Evolutionary conservation across 108 stramenopile genomes (phyloP).

Genomic region (Cyclotella distinguenda): DNA sequence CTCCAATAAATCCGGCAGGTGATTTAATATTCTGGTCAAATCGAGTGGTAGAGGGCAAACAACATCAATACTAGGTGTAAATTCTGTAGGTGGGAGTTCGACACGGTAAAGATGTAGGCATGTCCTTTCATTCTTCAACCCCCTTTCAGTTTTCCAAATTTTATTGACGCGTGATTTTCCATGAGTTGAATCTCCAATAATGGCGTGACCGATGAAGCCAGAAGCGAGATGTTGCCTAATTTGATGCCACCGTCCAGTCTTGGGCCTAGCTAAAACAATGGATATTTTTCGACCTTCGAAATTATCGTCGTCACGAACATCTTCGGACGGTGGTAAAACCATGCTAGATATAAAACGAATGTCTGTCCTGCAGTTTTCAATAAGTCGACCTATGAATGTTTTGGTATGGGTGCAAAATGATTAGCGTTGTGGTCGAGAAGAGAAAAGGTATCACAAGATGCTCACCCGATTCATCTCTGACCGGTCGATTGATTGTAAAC

Average conservation of each 20-base stretch:
- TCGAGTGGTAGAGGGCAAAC: slow-evolving; percentile 41
- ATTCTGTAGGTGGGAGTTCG: slow-evolving; percentile 38
- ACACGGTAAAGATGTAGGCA: slow-evolving; percentile 38
- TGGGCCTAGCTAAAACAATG: slow-evolving; percentile 41
- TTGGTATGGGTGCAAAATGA: background rate
- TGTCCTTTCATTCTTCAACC: slow-evolving; percentile 37
- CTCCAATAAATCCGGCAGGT: slow-evolving; percentile 32
- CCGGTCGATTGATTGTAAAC: slow-evolving; percentile 41
- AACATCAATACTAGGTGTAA: slow-evolving; percentile 40
- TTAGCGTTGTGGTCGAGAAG: background rate
- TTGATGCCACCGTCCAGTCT: slow-evolving; percentile 60
- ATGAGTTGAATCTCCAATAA: slow-evolving; percentile 27
- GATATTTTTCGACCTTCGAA: slow-evolving; percentile 38
- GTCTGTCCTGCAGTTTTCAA: slow-evolving; percentile 33
- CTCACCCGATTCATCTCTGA: slow-evolving; percentile 48
- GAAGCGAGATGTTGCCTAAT: slow-evolving; percentile 58
- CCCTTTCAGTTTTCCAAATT: slow-evolving; percentile 34
- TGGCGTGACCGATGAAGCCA: slow-evolving; percentile 38
- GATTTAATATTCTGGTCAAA: slow-evolving; percentile 23
- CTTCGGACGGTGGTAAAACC: slow-evolving; percentile 9
- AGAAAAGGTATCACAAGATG: background rate
- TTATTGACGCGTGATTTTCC: slow-evolving; percentile 38
- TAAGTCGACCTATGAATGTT: background rate
- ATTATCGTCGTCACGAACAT: slow-evolving; percentile 9
- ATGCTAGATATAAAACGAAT: slow-evolving; percentile 27